Evolutionary conservation across 2,329 filamentous ascomycete genomes (phyloP), one percentile per base, ranked within the genome.

Genomic region (Nemania bipapillata): DNA sequence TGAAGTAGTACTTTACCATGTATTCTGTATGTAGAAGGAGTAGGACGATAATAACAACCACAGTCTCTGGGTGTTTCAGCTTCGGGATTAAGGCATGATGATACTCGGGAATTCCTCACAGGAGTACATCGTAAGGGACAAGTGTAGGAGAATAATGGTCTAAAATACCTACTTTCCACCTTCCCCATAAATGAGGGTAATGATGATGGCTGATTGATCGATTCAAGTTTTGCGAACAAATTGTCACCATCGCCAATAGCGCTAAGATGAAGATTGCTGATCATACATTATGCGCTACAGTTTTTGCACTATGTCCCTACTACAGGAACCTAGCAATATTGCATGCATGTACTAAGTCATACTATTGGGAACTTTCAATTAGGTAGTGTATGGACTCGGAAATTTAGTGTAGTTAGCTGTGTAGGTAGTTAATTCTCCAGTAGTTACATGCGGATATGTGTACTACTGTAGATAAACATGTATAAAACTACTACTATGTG

Each of bases 151-250:
- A 59, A 40, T 32, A 30, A 7, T 20, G 28, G 15, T 9, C 11
- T 17, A n/a, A 17, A 7, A 63, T 57, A n/a, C n/a, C n/a, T 63
- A 52, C 50, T 47, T 52, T 63, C 22, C 35, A 37, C 49, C 15
- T 35, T 35, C n/a, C 35, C 12, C 26, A 62, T 20, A 55, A 45
- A n/a, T 45, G 17, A n/a, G 3, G 52, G 50, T 24, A 35, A 61
- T 52, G 32, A 61, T 53, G 35, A 42, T 61, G 15, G 20, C 22
- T 26, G 49, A 47, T 35, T 45, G 58, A 42, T 40, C 20, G 30
- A 55, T 20, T 55, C 32, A 40, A 20, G 20, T 24, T 26, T 9
- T 28, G 11, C 8, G 24, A 28, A 50, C 9, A 45, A 32, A 35
- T 47, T n/a, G 55, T 30, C 17, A 30, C 15, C 28, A 47, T 22